These are phyloP conservation scores for Alisma plantagoaquatica DNA, from an alignment of 106 monocot species.

Conservation along the genomic window DNA sequence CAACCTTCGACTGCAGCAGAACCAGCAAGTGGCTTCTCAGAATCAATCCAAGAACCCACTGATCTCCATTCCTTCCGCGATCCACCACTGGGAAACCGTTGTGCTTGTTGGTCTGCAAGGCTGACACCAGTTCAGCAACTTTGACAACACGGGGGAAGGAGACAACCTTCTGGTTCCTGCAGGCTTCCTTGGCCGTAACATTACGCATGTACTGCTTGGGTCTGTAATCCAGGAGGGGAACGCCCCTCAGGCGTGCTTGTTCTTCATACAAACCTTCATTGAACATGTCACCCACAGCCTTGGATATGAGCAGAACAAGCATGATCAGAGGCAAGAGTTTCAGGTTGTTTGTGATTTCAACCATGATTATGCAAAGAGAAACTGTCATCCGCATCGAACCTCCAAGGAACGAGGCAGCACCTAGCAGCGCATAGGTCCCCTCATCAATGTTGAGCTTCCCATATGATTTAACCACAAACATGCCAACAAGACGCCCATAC, in stretches of 20 bases:
- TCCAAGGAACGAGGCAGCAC: slow-evolving; percentile 99
- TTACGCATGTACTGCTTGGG: slow-evolving; percentile 89
- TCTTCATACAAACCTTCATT: slow-evolving; percentile 94
- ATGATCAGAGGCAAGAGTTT: slow-evolving; percentile 89
- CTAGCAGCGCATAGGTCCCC: slow-evolving; percentile 99
- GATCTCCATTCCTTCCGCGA: slow-evolving; percentile 59
- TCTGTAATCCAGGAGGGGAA: slow-evolving; percentile 87
- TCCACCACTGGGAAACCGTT: slow-evolving; percentile 96
- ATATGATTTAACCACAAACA: slow-evolving; percentile 92
- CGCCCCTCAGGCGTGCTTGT: slow-evolving; percentile 79
- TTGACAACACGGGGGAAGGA: slow-evolving; percentile 70
- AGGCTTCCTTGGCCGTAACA: slow-evolving; percentile 73
- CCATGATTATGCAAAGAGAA: slow-evolving; percentile 99
- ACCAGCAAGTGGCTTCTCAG: slow-evolving; percentile 55
- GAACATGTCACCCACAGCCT: slow-evolving; percentile 99
- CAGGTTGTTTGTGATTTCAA: slow-evolving; percentile 98
- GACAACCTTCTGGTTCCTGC: slow-evolving; percentile 73
- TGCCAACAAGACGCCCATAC: slow-evolving; percentile 95
- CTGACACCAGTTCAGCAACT: slow-evolving; percentile 67
- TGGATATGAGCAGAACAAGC: slow-evolving; percentile 98
- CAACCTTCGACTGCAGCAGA: slow-evolving; percentile 83
- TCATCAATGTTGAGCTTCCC: slow-evolving; percentile 87
- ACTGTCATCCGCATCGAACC: slow-evolving; percentile 99
- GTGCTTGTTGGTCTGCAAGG: slow-evolving; percentile 72
- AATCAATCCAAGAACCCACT: slow-evolving; percentile 77